A percentile compares a stretch with the other conserved stretches of the same genome.
Evolutionary conservation across 192 early-diverging fungal genomes (phyloP).

Genomic region (Cetraspora pellucida): DNA sequence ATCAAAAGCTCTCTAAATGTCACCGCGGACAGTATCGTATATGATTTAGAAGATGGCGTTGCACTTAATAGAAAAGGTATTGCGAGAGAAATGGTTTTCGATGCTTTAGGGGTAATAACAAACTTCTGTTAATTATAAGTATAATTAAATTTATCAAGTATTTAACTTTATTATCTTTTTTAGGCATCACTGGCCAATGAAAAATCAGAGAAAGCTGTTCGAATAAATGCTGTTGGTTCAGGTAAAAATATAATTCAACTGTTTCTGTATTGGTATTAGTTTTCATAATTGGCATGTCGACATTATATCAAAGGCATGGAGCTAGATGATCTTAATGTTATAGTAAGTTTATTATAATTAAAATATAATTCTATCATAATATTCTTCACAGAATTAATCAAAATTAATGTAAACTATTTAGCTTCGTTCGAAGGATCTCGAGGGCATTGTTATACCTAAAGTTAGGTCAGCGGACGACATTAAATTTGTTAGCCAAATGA

Average conservation of each 20-base stretch:
- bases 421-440: slow-evolving; percentile 65
- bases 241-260: slow-evolving; percentile 43
- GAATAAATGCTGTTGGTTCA: slow-evolving; percentile 86
- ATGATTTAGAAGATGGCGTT: slow-evolving; percentile 94
- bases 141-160: slow-evolving; percentile 18
- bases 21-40: slow-evolving; percentile 80
- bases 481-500: slow-evolving; percentile 70
- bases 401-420: slow-evolving; percentile 27
- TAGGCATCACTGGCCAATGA: slow-evolving; percentile 54
- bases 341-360: slow-evolving; percentile 55
- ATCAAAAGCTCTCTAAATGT: slow-evolving; percentile 72
- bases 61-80: slow-evolving; percentile 77
- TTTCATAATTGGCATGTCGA: too few species aligned
- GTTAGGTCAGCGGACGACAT: slow-evolving; percentile 79
- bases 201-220: slow-evolving; percentile 81
- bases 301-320: slow-evolving; percentile 55
- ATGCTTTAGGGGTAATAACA: slow-evolving; percentile 59
- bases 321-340: slow-evolving; percentile 76
- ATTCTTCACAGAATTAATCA: not conserved
- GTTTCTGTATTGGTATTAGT: slow-evolving; percentile 2
- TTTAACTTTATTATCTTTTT: slow-evolving; percentile 9
- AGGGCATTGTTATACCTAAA: slow-evolving; percentile 87
- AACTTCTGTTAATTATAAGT: not conserved
- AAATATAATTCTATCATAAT: slow-evolving; percentile 2
- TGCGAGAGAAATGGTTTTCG: slow-evolving; percentile 71